A percentile compares a stretch with the other conserved stretches of the same genome.
Conservation (phyloP, 352 stramenopile genomes). For the Pythium monospermum region DNA sequence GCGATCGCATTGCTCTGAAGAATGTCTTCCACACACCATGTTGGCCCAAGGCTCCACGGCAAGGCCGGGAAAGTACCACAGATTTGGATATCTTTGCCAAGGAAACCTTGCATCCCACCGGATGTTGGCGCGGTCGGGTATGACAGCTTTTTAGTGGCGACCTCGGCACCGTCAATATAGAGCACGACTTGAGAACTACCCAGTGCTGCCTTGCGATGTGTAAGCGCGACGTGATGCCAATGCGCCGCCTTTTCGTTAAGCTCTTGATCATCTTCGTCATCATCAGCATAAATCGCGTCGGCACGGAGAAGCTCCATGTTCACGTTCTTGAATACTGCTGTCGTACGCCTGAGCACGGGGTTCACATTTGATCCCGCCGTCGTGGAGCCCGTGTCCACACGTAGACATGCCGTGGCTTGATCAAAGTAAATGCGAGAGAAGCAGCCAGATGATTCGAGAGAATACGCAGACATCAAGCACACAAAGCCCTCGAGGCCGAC, state of each 20-base stretch:
- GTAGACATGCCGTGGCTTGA: constrained; percentile 47
- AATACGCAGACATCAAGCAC: constrained; percentile 72
- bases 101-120: constrained; percentile 52
- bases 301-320: constrained; percentile 28
- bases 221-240: constrained; percentile 74
- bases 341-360: constrained; percentile 41
- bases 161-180: constrained; percentile 68
- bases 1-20: constrained; percentile 36
- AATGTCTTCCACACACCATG: constrained; percentile 65
- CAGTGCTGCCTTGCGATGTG: constrained; percentile 63
- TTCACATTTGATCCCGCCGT: constrained; percentile 56
- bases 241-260: constrained; percentile 27
- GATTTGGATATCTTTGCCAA: constrained; percentile 73
- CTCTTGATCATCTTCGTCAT: constrained; percentile 3
- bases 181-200: constrained; percentile 68
- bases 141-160: constrained; percentile 67
- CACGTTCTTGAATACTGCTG: constrained; percentile 59
- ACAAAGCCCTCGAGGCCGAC: constrained; percentile 41
- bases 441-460: constrained; percentile 51
- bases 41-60: constrained; percentile 54
- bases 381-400: constrained; percentile 54
- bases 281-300: neutral
- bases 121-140: constrained; percentile 47
- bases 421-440: constrained; percentile 78
- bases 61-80: constrained; percentile 59